A percentile compares a stretch with the other conserved stretches of the same genome.
Conservation (phyloP, 2,329 filamentous ascomycete genomes). For the Coleophoma eucalyptorum region DNA sequence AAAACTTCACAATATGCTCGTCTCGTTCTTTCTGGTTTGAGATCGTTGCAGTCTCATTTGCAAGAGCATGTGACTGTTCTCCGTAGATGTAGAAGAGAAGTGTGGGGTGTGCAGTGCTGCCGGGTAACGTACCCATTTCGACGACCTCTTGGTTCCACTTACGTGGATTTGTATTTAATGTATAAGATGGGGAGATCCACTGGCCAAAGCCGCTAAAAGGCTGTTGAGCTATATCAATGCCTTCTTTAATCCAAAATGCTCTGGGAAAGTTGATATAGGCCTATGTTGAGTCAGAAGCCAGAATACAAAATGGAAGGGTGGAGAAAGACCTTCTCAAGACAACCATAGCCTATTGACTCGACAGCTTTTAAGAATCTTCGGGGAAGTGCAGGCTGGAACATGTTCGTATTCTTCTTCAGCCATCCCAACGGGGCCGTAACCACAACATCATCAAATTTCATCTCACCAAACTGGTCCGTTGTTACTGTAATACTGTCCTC, state of each 20-base stretch:
- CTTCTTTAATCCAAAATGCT: conserved; percentile 51
- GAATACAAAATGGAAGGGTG: too few relatives aligned
- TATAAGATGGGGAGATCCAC: conserved; percentile 57
- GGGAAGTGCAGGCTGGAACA: conserved; percentile 41
- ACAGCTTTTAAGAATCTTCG: conserved; percentile 39
- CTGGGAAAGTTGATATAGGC: conserved; percentile 50
- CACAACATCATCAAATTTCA: conserved; percentile 38
- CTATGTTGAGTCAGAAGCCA: conserved; percentile 8
- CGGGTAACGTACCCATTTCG: conserved; percentile 52
- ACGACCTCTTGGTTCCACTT: conserved; percentile 59
- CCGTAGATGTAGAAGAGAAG: conserved; percentile 63
- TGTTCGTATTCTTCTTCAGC: conserved; percentile 35
- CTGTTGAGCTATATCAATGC: conserved; percentile 5
- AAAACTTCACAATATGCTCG: conserved; percentile 37
- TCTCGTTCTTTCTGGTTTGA: conserved; percentile 20
- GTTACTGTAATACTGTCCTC: conserved; percentile 9
- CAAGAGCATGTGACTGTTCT: conserved; percentile 32
- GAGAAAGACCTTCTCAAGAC: conserved; percentile 44
- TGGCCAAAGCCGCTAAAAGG: conserved; percentile 47
- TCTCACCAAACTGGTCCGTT: conserved; percentile 10
- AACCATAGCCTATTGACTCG: conserved; percentile 39
- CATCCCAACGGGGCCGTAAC: conserved; percentile 48
- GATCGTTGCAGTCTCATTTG: conserved; percentile 12
- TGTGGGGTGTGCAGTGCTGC: conserved; percentile 53
- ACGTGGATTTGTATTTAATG: conserved; percentile 40